Percentiles rank a stretch among this genome's conserved stretches.
These are phyloP conservation scores for Phanerodontia chrysosporium DNA, from an alignment of 768 basidiomycete genomes.

Conservation along the genomic window DNA sequence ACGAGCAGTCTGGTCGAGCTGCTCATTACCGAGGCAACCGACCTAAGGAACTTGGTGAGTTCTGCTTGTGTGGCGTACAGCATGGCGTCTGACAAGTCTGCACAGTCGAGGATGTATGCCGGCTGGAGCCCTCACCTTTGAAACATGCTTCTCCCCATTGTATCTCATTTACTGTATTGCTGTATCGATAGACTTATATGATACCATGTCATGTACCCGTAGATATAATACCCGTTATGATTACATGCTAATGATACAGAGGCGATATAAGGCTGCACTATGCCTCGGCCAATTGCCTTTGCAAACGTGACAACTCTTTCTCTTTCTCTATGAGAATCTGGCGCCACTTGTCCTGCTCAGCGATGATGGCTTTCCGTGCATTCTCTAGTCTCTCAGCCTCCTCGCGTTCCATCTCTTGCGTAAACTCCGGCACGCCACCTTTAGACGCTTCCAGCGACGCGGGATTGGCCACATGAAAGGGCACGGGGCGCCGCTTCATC, in stretches of 20 bases:
- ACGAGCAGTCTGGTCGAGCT: slow-evolving; percentile 88
- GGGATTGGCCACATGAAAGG: slow-evolving; percentile 59
- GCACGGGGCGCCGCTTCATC: slow-evolving; percentile 54
- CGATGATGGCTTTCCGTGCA: slow-evolving; percentile 63
- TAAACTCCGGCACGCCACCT: slow-evolving; percentile 78
- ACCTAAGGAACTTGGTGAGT: slow-evolving; percentile 63
- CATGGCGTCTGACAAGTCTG: slow-evolving; percentile 9
- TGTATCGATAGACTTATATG: not conserved
- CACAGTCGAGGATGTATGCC: slow-evolving; percentile 85
- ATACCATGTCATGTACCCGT: not conserved
- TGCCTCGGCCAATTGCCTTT: slow-evolving; percentile 42
- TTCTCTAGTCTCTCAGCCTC: slow-evolving; percentile 78
- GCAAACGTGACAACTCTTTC: slow-evolving; percentile 69
- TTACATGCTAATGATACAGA: not conserved
- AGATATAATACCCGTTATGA: slow-evolving; percentile 1
- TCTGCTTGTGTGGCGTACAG: not conserved
- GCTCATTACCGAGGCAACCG: slow-evolving; percentile 86
- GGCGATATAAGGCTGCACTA: not conserved
- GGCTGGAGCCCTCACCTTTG: slow-evolving; percentile 87
- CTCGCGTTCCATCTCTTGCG: slow-evolving; percentile 77
- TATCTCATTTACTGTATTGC: not conserved
- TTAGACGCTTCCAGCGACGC: slow-evolving; percentile 61
- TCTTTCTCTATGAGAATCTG: slow-evolving; percentile 71
- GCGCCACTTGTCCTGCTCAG: slow-evolving; percentile 75
- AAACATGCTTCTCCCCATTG: slow-evolving; percentile 3